Evolutionary conservation across 345 rosid genomes (phyloP).

Genomic region (Eucalyptus microcorys): DNA sequence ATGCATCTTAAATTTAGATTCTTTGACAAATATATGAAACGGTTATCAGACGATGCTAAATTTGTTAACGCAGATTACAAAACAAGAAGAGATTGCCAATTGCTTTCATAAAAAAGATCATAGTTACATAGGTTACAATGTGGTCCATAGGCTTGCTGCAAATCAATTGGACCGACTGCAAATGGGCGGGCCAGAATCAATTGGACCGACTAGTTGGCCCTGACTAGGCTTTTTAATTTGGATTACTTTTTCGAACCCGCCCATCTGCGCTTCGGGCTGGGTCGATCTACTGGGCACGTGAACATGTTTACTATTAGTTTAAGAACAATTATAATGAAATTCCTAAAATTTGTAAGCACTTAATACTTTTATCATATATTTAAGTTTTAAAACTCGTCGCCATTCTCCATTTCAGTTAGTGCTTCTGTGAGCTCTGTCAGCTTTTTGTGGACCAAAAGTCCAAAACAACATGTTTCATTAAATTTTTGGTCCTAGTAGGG

Average conservation of each 20-base stretch:
- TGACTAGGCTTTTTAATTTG: not conserved
- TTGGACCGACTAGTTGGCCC: not conserved
- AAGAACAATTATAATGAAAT: not conserved
- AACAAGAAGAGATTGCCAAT: not conserved
- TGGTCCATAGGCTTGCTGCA: not conserved
- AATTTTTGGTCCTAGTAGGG: not conserved
- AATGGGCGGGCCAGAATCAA: too few species aligned
- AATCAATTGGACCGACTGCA: too few species aligned
- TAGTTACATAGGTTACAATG: not conserved
- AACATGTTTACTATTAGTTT: not conserved
- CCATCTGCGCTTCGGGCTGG: not conserved
- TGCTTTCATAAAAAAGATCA: not conserved
- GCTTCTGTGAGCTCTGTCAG: not conserved
- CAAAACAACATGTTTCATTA: not conserved
- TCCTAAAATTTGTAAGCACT: not conserved
- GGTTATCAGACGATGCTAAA: not conserved
- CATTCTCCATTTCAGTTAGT: not conserved
- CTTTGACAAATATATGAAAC: not conserved
- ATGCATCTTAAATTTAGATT: not conserved
- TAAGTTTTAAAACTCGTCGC: not conserved
- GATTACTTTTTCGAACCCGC: not conserved
- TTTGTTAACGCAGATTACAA: not conserved
- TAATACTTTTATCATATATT: not conserved
- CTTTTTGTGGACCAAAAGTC: not conserved
- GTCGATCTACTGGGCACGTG: not conserved